These are phyloP conservation scores for Globisporangium camurandrum DNA, from an alignment of 352 stramenopile species.

Conservation along the genomic window DNA sequence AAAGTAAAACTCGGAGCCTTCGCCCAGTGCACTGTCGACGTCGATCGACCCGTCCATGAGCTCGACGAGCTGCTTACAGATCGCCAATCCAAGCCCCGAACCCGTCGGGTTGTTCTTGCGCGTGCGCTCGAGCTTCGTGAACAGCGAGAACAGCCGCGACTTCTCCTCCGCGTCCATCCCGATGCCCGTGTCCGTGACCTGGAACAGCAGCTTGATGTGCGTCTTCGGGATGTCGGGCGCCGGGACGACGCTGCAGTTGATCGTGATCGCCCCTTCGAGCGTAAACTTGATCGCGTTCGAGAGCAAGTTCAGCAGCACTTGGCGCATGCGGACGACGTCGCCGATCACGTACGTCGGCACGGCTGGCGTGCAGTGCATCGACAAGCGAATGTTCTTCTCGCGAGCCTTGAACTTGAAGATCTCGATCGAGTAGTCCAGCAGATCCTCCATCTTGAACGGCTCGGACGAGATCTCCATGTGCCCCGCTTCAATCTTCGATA, in stretches of 20 bases:
- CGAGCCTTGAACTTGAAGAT: conserved; percentile 78
- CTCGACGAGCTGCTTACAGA: conserved; percentile 70
- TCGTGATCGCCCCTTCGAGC: conserved; percentile 56
- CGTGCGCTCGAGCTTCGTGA: conserved; percentile 59
- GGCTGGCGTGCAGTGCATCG: conserved; percentile 39
- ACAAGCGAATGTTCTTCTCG: conserved; percentile 79
- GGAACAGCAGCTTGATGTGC: conserved; percentile 56
- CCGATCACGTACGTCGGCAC: conserved; percentile 51
- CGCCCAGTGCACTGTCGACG: conserved; percentile 54
- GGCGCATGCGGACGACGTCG: conserved; percentile 54
- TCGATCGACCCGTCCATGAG: conserved; percentile 67
- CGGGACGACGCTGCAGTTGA: conserved; percentile 51
- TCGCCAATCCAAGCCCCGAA: conserved; percentile 55
- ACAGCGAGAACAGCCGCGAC: conserved; percentile 51
- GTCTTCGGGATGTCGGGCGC: conserved; percentile 41
- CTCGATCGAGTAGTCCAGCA: conserved; percentile 72
- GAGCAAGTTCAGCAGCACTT: conserved; percentile 68
- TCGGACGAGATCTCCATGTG: conserved; percentile 77
- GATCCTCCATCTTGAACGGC: conserved; percentile 65
- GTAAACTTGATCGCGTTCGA: conserved; percentile 82
- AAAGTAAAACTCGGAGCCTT: conserved; percentile 66
- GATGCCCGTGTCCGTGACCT: conserved; percentile 65
- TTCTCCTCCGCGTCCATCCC: conserved; percentile 64
- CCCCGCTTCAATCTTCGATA: conserved; percentile 89
- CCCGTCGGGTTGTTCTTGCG: conserved; percentile 64